Conservation (phyloP, 805 yeast genomes). For the Barnettozyma californica region DNA sequence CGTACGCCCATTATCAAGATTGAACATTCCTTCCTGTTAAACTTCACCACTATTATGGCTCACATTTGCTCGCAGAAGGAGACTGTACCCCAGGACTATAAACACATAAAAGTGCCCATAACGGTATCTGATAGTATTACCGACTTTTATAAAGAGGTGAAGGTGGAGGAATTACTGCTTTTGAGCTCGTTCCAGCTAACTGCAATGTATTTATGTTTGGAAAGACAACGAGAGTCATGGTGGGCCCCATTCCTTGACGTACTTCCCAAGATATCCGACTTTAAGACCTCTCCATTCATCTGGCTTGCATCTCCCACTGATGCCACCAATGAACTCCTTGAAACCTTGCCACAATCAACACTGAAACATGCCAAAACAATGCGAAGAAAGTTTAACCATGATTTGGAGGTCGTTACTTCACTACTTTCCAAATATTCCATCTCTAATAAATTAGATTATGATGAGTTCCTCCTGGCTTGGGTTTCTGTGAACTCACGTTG, state of each 20-base stretch:
- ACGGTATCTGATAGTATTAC: slow-evolving; percentile 14
- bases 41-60: slow-evolving; percentile 45
- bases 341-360: slow-evolving; percentile 41
- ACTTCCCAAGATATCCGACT: slow-evolving; percentile 54
- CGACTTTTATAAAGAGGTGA: slow-evolving; percentile 13
- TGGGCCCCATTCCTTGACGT: slow-evolving; percentile 68
- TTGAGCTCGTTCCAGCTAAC: slow-evolving; percentile 59
- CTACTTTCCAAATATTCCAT: slow-evolving; percentile 11
- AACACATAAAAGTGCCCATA: slow-evolving; percentile 9
- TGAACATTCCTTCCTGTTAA: slow-evolving; percentile 54
- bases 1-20: slow-evolving; percentile 48
- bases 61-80: slow-evolving; percentile 36
- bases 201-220: slow-evolving; percentile 44
- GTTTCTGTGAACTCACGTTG: slow-evolving; percentile 89
- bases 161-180: slow-evolving; percentile 30
- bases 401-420: slow-evolving; percentile 29
- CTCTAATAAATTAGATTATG: background rate
- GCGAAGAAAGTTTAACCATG: slow-evolving; percentile 29
- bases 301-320: slow-evolving; percentile 42
- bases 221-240: slow-evolving; percentile 39
- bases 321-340: slow-evolving; percentile 26
- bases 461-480: slow-evolving; percentile 64
- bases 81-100: slow-evolving; percentile 9
- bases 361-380: slow-evolving; percentile 37
- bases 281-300: slow-evolving; percentile 52